These are phyloP conservation scores for Paramecium primaurelia DNA, from an alignment of 73 alveolate species.

Conservation along the genomic window DNA sequence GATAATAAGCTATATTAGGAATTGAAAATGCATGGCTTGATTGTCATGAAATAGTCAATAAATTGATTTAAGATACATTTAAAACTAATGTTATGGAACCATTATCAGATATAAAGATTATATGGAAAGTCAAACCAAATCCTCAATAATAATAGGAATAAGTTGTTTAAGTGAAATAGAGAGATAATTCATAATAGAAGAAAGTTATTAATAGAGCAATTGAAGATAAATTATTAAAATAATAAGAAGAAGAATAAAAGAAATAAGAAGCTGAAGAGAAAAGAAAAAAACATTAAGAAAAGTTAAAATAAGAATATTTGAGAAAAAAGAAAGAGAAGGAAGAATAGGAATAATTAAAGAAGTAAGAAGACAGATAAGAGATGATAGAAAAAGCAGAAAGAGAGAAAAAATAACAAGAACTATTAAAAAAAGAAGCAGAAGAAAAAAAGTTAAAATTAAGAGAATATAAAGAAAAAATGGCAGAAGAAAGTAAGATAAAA, in stretches of 20 bases:
- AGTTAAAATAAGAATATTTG: constrained; percentile 34
- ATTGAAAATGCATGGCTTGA: constrained; percentile 16
- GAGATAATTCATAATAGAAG: constrained; percentile 9
- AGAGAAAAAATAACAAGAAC: neutral
- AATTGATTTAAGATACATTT: neutral
- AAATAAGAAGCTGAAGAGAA: constrained; percentile 7
- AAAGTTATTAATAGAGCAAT: constrained; percentile 5
- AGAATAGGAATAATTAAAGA: constrained; percentile 18
- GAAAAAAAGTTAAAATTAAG: constrained; percentile 27
- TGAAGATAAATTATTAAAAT: neutral
- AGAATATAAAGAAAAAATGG: constrained; percentile 39
- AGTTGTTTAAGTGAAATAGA: neutral
- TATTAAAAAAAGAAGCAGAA: constrained; percentile 21
- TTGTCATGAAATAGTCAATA: constrained; percentile 41
- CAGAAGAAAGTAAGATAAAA: constrained; percentile 2
- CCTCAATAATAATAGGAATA: neutral
- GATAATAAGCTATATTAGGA: neutral
- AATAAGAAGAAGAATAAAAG: constrained; percentile 37
- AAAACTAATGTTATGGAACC: constrained; percentile 31
- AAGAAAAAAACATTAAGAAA: constrained; percentile 24
- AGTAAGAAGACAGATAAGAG: constrained; percentile 17
- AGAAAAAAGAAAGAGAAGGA: constrained; percentile 42
- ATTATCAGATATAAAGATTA: neutral
- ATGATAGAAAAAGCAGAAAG: constrained; percentile 22
- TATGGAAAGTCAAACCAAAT: neutral